Percentiles rank a stretch among this genome's conserved stretches.
These are phyloP conservation scores for Hemileia vastatrix DNA, from an alignment of 1,284 basidiomycete species.

Conservation along the genomic window DNA sequence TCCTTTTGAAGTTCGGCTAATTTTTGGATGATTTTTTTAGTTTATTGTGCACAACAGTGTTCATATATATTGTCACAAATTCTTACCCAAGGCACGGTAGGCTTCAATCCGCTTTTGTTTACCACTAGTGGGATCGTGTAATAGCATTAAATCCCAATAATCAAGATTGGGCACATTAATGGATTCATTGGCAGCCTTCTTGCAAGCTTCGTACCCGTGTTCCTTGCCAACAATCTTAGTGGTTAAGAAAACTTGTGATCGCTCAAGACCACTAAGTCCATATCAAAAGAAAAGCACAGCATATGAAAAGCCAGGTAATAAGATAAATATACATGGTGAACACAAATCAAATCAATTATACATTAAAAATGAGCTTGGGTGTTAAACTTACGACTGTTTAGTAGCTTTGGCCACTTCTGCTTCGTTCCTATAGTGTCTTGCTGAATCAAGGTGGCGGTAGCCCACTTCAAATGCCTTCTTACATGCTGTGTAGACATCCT, in stretches of 20 bases:
- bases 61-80: slow-evolving; percentile 49
- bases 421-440: slow-evolving; percentile 66
- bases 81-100: slow-evolving; percentile 42
- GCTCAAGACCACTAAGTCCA: slow-evolving; percentile 47
- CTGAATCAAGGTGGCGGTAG: slow-evolving; percentile 44
- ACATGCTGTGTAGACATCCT: slow-evolving; percentile 66
- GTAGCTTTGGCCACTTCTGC: slow-evolving; percentile 54
- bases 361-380: slow-evolving; percentile 34
- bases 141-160: slow-evolving; percentile 67
- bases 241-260: slow-evolving; percentile 58
- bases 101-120: slow-evolving; percentile 54
- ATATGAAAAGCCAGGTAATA: too few relatives aligned
- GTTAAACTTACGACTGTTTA: slow-evolving; percentile 38
- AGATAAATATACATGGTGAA: slow-evolving; percentile 3
- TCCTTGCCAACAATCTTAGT: slow-evolving; percentile 33
- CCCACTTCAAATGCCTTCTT: slow-evolving; percentile 59
- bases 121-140: slow-evolving; percentile 62
- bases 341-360: neutral
- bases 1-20: slow-evolving; percentile 54
- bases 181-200: slow-evolving; percentile 30
- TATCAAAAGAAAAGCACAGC: too few relatives aligned
- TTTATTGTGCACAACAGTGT: too few relatives aligned
- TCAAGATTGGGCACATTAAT: slow-evolving; percentile 24
- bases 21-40: too few relatives aligned
- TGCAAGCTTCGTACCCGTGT: slow-evolving; percentile 27